A percentile compares a stretch with the other conserved stretches of the same genome.
Evolutionary conservation across 2,329 filamentous ascomycete genomes (phyloP).

Genomic region (Hypomyces rosellus): DNA sequence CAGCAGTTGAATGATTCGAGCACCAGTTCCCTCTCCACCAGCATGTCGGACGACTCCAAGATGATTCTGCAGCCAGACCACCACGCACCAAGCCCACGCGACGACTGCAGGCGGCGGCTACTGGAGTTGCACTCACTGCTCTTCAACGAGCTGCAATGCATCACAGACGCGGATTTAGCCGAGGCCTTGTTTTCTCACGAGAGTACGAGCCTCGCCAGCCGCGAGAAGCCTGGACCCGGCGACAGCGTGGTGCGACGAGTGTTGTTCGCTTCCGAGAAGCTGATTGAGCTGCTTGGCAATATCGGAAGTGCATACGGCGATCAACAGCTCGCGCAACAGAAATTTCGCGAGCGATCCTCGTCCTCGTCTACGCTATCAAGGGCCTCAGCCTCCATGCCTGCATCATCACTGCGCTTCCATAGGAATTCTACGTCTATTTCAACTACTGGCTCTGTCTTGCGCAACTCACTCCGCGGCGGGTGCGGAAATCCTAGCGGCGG

Average conservation of each 20-base stretch:
- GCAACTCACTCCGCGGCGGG: too few species aligned
- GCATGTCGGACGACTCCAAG: not conserved
- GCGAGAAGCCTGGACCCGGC: not conserved
- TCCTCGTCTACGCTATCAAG: not conserved
- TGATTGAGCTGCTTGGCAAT: not conserved
- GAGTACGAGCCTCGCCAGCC: not conserved
- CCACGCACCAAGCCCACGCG: not conserved
- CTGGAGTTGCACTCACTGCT: not conserved
- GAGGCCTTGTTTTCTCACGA: not conserved
- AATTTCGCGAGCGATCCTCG: not conserved
- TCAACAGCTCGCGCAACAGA: not conserved
- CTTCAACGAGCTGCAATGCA: not conserved
- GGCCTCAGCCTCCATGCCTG: not conserved
- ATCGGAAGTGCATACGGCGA: not conserved
- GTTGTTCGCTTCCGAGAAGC: not conserved
- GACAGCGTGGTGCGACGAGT: not conserved
- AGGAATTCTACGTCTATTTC: not conserved
- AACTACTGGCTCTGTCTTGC: too few species aligned
- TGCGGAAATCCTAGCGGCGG: not conserved
- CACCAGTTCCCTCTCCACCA: not conserved
- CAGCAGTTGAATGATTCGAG: not conserved
- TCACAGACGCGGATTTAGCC: not conserved
- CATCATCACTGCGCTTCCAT: not conserved
- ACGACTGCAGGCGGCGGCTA: not conserved
- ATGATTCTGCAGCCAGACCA: not conserved